phyloP scores from a whole-genome alignment of 73 alveolate genomes.

The Paramecium pentaurelia region DNA sequence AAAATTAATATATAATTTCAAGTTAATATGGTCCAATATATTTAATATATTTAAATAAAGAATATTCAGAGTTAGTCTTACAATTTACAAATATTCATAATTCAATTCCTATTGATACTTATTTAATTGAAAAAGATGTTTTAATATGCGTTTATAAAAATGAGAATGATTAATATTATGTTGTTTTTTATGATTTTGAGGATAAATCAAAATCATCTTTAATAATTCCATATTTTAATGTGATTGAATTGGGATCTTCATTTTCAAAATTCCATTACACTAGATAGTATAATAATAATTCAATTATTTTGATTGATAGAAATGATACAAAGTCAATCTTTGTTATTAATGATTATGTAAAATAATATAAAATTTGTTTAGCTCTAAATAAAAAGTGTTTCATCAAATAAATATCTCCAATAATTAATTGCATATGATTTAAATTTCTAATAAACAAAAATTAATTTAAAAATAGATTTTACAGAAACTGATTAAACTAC shows the following conservation, averaged over 20 bases:
- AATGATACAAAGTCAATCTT: neutral
- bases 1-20: neutral
- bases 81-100: neutral
- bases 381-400: neutral
- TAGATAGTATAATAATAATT: neutral
- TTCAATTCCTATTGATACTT: neutral
- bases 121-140: neutral
- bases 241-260: neutral
- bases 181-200: neutral
- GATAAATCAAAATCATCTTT: neutral
- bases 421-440: neutral
- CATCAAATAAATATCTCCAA: neutral
- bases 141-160: neutral
- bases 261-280: neutral
- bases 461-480: neutral
- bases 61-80: neutral
- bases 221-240: neutral
- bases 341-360: neutral
- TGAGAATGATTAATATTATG: neutral
- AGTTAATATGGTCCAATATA: neutral
- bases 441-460: neutral
- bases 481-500: neutral
- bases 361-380: neutral
- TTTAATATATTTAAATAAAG: neutral
- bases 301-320: neutral